A percentile compares a stretch with the other conserved stretches of the same genome.
These are phyloP conservation scores for Coleophoma eucalyptorum DNA, from an alignment of 2,329 filamentous ascomycete species.

Conservation along the genomic window DNA sequence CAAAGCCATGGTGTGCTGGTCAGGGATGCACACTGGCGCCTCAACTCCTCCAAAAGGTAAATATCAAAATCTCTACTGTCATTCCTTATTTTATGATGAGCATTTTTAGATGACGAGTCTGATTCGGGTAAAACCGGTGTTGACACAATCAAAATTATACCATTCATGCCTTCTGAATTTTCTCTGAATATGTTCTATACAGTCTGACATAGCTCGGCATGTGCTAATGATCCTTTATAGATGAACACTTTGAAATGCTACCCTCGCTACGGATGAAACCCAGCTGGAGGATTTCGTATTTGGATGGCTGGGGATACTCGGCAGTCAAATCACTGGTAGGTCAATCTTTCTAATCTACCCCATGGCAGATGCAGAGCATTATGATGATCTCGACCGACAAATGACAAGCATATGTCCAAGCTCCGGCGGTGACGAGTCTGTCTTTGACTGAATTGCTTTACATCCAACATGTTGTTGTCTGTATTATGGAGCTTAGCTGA, in stretches of 20 bases:
- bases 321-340: too few relatives aligned
- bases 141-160: conserved; percentile 62
- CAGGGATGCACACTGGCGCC: not conserved
- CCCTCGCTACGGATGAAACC: not conserved
- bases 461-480: conserved; percentile 2
- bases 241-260: not conserved
- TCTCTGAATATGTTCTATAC: conserved; percentile 20
- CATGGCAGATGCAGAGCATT: conserved; percentile 22
- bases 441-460: conserved; percentile 41
- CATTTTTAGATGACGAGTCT: conserved; percentile 72
- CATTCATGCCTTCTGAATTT: conserved; percentile 65
- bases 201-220: conserved; percentile 4
- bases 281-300: too few relatives aligned
- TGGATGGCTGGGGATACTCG: too few relatives aligned
- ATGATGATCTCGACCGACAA: conserved; percentile 82
- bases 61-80: conserved; percentile 6
- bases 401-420: conserved; percentile 99
- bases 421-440: conserved; percentile 53
- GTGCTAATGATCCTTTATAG: conserved; percentile 11
- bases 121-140: conserved; percentile 68
- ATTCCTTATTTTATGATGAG: conserved; percentile 37
- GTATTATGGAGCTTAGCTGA: conserved; percentile 10
- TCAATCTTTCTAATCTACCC: too few relatives aligned
- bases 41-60: conserved; percentile 1
- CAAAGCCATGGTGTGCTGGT: too few relatives aligned